A percentile compares a stretch with the other conserved stretches of the same genome.
Evolutionary conservation across 129 eudicot species (phyloP).

Genomic region (Escallonia herrerae): DNA sequence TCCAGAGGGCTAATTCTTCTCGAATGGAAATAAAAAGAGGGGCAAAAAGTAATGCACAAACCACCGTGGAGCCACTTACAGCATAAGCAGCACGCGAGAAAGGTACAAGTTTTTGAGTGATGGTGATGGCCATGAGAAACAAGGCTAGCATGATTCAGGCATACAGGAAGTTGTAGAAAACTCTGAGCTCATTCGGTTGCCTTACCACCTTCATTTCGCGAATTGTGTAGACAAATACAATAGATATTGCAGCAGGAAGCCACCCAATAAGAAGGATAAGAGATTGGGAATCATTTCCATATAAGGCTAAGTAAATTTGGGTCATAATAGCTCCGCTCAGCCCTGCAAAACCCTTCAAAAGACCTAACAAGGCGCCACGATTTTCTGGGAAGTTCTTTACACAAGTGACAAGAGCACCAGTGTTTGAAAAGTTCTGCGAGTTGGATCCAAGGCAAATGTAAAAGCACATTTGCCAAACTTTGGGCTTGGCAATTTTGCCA

Average conservation of each 20-base stretch:
- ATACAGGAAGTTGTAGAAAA: constrained; percentile 50
- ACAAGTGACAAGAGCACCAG: constrained; percentile 68
- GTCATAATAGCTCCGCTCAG: constrained; percentile 85
- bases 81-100: constrained; percentile 49
- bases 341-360: constrained; percentile 75
- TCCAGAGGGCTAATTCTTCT: constrained; percentile 44
- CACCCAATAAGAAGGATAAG: constrained; percentile 70
- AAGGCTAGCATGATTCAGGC: constrained; percentile 49
- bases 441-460: constrained; percentile 87
- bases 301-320: constrained; percentile 63
- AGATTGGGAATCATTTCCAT: constrained; percentile 60
- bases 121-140: constrained; percentile 61
- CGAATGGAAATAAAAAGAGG: constrained; percentile 54
- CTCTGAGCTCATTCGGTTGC: constrained; percentile 29
- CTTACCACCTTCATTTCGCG: constrained; percentile 28
- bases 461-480: constrained; percentile 72
- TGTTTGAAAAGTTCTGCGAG: constrained; percentile 81
- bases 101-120: constrained; percentile 38
- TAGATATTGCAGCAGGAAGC: constrained; percentile 76
- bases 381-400: constrained; percentile 75
- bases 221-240: constrained; percentile 53
- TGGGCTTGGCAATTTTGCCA: constrained; percentile 34
- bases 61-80: constrained; percentile 43
- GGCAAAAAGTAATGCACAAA: constrained; percentile 41
- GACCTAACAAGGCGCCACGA: constrained; percentile 61